Conservation (phyloP, 352 stramenopile species). For the Phytophthora lateralis region DNA sequence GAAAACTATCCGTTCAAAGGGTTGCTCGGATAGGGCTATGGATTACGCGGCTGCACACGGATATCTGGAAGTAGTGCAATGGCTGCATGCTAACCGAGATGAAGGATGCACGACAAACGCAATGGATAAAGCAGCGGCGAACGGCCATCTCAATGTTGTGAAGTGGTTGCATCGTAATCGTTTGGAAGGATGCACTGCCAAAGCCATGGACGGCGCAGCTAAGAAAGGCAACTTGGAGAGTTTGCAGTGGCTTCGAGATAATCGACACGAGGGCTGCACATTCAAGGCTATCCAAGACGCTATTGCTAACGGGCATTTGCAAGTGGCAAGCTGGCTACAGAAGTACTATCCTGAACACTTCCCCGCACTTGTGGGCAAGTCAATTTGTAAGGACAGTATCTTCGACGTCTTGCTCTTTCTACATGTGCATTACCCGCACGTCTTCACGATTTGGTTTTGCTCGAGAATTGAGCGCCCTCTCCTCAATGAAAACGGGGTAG, state of each 20-base stretch:
- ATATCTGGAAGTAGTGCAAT: conserved; percentile 6
- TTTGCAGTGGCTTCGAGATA: not conserved
- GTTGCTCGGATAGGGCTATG: not conserved
- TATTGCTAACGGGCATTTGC: not conserved
- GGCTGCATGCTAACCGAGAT: not conserved
- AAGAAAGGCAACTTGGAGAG: not conserved
- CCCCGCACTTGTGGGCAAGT: not conserved
- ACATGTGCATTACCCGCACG: not conserved
- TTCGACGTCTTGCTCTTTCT: conserved; percentile 2
- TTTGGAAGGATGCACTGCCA: not conserved
- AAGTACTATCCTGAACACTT: not conserved
- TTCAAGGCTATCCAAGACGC: not conserved
- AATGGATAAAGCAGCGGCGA: conserved; percentile 12
- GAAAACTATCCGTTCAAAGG: not conserved
- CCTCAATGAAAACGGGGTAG: not conserved
- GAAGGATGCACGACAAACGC: conserved; percentile 1
- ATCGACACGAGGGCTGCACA: not conserved
- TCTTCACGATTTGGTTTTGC: not conserved
- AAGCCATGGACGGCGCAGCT: conserved; percentile 1
- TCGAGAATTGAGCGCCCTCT: not conserved
- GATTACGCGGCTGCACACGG: not conserved
- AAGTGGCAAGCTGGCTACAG: not conserved
- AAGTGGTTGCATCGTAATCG: conserved; percentile 12
- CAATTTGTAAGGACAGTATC: not conserved
- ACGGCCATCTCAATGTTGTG: conserved; percentile 1